phyloP scores from a whole-genome alignment of 208 protist species.

The Leishmania gerbilli region DNA sequence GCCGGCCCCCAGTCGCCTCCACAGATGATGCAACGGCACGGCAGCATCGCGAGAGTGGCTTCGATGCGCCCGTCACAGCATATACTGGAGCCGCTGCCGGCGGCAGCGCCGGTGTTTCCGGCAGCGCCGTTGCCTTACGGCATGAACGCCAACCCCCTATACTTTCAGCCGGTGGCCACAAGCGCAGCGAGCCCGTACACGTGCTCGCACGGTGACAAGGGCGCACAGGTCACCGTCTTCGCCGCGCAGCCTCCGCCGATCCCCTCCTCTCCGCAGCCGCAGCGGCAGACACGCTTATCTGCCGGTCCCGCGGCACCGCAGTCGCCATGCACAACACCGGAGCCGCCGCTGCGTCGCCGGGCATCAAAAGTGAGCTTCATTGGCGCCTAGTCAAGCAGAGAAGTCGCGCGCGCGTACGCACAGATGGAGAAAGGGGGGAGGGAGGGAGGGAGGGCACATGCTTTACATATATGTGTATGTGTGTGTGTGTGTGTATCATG shows the following conservation, averaged over 20 bases:
- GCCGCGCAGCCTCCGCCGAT: neutral
- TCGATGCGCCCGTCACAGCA: neutral
- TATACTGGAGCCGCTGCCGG: neutral
- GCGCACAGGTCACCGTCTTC: neutral
- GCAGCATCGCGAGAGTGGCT: slow-evolving; percentile 4
- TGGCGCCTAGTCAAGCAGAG: neutral
- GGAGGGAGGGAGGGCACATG: neutral
- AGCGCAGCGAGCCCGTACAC: neutral
- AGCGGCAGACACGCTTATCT: neutral
- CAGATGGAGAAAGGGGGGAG: neutral
- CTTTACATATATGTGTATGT: too few species aligned
- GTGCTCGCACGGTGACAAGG: neutral
- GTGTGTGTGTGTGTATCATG: neutral
- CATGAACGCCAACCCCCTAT: neutral
- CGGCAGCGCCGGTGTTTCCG: neutral
- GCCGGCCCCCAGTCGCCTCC: neutral
- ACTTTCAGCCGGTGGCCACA: neutral
- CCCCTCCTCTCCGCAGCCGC: neutral
- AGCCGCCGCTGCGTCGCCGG: slow-evolving; percentile 23
- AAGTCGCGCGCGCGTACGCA: neutral
- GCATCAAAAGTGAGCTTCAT: slow-evolving; percentile 28
- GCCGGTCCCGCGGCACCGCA: neutral
- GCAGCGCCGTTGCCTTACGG: neutral
- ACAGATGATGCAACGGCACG: slow-evolving; percentile 1
- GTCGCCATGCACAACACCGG: neutral